These are phyloP conservation scores for Camellia lanceoleosa DNA, from an alignment of 148 eudicot species.

Conservation along the genomic window DNA sequence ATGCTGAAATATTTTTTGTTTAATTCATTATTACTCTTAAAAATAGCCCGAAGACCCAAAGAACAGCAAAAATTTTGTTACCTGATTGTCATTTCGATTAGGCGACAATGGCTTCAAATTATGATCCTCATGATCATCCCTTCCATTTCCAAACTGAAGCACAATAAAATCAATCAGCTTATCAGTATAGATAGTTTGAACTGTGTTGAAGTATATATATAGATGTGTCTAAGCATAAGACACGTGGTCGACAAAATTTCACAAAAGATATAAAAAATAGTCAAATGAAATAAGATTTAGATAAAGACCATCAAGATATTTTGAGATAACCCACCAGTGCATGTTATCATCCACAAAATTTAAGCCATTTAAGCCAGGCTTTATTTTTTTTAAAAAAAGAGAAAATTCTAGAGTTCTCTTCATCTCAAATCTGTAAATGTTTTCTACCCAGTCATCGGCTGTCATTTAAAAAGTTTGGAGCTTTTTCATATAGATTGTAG, in stretches of 20 bases:
- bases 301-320: not conserved
- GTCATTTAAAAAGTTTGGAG: not conserved
- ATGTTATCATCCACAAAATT: not conserved
- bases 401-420: not conserved
- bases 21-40: no score
- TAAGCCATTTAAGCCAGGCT: not conserved
- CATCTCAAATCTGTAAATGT: not conserved
- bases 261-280: not conserved
- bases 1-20: no score
- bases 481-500: not conserved
- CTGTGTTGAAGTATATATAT: not conserved
- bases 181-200: no score
- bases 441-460: slow-evolving; percentile 17
- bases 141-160: not conserved
- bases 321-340: not conserved
- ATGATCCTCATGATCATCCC: not conserved
- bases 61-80: not conserved
- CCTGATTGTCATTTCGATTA: not conserved
- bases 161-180: not conserved
- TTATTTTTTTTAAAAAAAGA: not conserved
- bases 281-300: not conserved
- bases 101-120: not conserved
- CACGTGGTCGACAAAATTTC: not conserved
- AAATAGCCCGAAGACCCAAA: no score
- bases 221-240: not conserved